Evolutionary conservation across 768 basidiomycete genomes (phyloP).

Genomic region (Mycena albidolilacea): DNA sequence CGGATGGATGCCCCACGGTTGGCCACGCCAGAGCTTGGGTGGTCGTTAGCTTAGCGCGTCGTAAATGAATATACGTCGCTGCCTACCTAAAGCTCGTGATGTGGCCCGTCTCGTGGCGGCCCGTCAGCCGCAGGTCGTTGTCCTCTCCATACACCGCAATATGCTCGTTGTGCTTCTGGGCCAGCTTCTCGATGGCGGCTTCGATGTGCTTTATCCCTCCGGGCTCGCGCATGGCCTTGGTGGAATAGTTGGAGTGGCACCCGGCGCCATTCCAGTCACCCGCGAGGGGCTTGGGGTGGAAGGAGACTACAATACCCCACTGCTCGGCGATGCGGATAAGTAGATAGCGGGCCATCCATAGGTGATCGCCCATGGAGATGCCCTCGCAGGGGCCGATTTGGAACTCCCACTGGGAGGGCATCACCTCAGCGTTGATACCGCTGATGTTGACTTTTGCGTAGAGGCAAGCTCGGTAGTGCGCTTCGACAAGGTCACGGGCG

Average conservation of each 20-base stretch:
- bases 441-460: slow-evolving; percentile 98
- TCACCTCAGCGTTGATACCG: slow-evolving; percentile 99
- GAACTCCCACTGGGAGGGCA: slow-evolving; percentile 99
- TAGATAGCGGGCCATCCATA: slow-evolving; percentile 99
- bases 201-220: slow-evolving; percentile 96
- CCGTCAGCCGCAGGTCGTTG: slow-evolving; percentile 96
- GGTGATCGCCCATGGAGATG: slow-evolving; percentile 98
- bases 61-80: too few species aligned
- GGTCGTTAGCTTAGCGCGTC: too few species aligned
- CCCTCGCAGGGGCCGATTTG: slow-evolving; percentile 99
- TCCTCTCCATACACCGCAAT: slow-evolving; percentile 98
- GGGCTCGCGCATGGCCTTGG: slow-evolving; percentile 92
- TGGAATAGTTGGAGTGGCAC: slow-evolving; percentile 98
- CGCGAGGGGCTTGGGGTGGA: slow-evolving; percentile 98
- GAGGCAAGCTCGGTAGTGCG: slow-evolving; percentile 97
- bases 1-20: slow-evolving; percentile 98
- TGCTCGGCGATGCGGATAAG: slow-evolving; percentile 97
- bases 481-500: slow-evolving; percentile 98
- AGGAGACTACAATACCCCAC: slow-evolving; percentile 97
- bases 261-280: slow-evolving; percentile 99
- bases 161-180: slow-evolving; percentile 93
- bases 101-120: slow-evolving; percentile 97
- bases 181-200: slow-evolving; percentile 93
- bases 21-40: slow-evolving; percentile 85
- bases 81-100: slow-evolving; percentile 79